Evolutionary conservation across 2,329 filamentous ascomycete genomes (phyloP), one percentile per base, ranked within the genome.

Genomic region (Madurella mycetomatis): DNA sequence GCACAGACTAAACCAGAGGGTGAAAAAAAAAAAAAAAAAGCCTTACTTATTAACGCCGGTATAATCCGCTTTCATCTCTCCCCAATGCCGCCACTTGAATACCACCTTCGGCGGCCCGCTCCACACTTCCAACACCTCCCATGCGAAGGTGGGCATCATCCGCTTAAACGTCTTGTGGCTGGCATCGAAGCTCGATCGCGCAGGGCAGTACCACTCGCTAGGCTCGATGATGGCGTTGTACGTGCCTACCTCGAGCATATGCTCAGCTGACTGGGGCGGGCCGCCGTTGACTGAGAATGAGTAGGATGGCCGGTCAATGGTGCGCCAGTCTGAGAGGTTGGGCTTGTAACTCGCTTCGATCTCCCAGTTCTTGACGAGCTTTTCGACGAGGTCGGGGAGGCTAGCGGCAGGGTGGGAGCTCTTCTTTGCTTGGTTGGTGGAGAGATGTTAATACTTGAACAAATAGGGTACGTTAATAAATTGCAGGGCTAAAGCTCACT

Each of bases 291-390:
- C 79, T 25, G 81, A 76, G 64, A 87, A 86, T 2, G 72, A 76
- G 72, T 87, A 87, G 31, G 76, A 78, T 7, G 71, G 65, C 4
- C 71, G 73, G 66, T 86, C 81, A 60, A 87, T 76, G 2, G 85
- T 87, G 44, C 84, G 77, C 84, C 84, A 87, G 68, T 87, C 81
- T 2, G 70, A 62, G 9, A 86, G 73, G 15, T 74, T 63, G 8
- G 77, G 76, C 70, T 87, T 87, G 77, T 85, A 86, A 0, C 82
- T 86, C 0, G 85, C 85, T 67, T 87, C 84, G 49, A 87, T 79
- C 67, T 87, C 84, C 85, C 84, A 87, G 67, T 87, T 87, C 72
- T 87, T 87, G 65, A 87, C 84, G 1, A 87, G 77, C 64, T 87
- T 87, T 66, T 87, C 79, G 40, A 87, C 83, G 4, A 87, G 76